Conservation (phyloP, 2,329 filamentous ascomycete genomes). For the Cladophialophora yegresii region DNA sequence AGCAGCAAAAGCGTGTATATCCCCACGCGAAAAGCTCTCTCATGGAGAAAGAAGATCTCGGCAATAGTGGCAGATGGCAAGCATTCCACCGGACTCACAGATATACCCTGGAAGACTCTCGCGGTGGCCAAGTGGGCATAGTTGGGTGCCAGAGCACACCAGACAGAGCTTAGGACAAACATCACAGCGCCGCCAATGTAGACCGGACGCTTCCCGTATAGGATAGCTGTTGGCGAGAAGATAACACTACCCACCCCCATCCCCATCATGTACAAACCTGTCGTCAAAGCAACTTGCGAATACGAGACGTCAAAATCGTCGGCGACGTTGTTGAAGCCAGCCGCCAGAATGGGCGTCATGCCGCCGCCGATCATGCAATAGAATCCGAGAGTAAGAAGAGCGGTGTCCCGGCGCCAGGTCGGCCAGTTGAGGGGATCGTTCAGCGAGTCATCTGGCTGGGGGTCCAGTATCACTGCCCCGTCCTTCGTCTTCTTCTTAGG, state of each 20-base stretch:
- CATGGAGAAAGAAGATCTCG: constrained; percentile 94
- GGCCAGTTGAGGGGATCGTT: constrained; percentile 97
- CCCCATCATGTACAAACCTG: constrained; percentile 92
- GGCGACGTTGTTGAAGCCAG: constrained; percentile 83
- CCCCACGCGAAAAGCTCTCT: constrained; percentile 87
- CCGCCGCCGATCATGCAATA: constrained; percentile 93
- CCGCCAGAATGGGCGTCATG: constrained; percentile 85
- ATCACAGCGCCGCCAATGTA: constrained; percentile 76
- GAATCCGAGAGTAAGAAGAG: constrained; percentile 79
- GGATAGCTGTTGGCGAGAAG: constrained; percentile 84
- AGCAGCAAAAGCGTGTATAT: constrained; percentile 89
- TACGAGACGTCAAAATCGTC: constrained; percentile 65
- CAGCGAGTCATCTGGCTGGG: constrained; percentile 84
- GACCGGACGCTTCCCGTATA: constrained; percentile 87
- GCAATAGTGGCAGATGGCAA: constrained; percentile 91
- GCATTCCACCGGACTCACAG: constrained; percentile 87
- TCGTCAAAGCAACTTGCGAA: constrained; percentile 78
- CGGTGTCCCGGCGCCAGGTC: constrained; percentile 73
- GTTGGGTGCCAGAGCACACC: constrained; percentile 81
- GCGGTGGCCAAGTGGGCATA: constrained; percentile 79
- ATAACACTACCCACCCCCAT: constrained; percentile 81
- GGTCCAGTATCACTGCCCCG: constrained; percentile 82
- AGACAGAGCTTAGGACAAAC: constrained; percentile 75
- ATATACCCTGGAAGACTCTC: constrained; percentile 82
- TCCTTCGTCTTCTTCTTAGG: constrained; percentile 76